Conservation (phyloP, 768 basidiomycete species). For the Mycena venus region DNA sequence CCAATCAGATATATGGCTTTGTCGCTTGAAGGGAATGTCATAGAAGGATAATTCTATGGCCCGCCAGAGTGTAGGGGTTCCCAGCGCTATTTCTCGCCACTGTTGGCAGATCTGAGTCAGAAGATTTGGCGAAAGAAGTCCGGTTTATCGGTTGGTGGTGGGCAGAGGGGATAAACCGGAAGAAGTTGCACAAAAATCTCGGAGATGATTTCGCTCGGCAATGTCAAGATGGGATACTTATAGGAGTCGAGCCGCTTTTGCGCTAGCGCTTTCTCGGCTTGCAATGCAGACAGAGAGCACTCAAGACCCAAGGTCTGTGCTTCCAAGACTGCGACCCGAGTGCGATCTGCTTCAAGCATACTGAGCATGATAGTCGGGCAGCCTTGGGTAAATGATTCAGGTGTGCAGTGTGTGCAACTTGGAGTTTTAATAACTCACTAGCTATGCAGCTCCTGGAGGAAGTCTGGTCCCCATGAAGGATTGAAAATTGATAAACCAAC, state of each 20-base stretch:
- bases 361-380: too few relatives aligned
- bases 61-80: background rate
- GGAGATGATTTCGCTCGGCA: constrained; percentile 6
- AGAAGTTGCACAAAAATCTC: constrained; percentile 1
- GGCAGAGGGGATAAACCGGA: background rate
- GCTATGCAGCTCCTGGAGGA: too few relatives aligned
- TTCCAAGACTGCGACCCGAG: background rate
- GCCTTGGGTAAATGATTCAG: too few relatives aligned
- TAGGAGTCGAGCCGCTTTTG: background rate
- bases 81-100: background rate
- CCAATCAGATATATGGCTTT: background rate
- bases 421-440: too few relatives aligned
- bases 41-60: background rate
- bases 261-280: background rate
- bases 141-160: too few relatives aligned
- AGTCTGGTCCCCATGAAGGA: too few relatives aligned
- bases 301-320: background rate
- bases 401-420: too few relatives aligned
- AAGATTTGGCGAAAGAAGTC: background rate
- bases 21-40: background rate
- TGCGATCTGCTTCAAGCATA: background rate
- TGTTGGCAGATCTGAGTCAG: background rate
- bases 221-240: background rate
- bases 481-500: too few relatives aligned
- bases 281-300: background rate